These are phyloP conservation scores for Scenedesmus sp. DNA, from an alignment of 163 green algal genomes.

Conservation along the genomic window DNA sequence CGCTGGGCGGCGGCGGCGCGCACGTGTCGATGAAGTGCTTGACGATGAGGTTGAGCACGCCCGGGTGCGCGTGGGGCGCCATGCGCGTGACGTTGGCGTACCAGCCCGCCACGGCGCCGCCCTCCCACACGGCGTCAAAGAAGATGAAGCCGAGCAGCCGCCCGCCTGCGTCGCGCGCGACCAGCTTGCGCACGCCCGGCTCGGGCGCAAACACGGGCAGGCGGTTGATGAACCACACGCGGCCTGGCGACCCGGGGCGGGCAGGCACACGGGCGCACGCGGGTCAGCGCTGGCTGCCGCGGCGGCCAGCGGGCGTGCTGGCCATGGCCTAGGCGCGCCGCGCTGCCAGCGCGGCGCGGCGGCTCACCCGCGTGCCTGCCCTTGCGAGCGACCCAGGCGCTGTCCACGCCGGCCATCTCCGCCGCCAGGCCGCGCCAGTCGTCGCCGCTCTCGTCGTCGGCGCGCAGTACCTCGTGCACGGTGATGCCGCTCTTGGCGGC, in stretches of 20 bases:
- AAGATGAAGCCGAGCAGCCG: conserved; percentile 36
- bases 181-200: conserved; percentile 42
- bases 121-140: conserved; percentile 36
- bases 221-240: conserved; percentile 43
- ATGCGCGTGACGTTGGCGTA: conserved; percentile 48
- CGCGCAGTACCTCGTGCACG: conserved; percentile 31
- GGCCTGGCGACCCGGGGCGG: too few species aligned
- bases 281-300: too few species aligned
- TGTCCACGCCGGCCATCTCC: conserved; percentile 27
- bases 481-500: conserved; percentile 17
- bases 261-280: too few species aligned
- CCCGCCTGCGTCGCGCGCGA: background rate
- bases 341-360: background rate
- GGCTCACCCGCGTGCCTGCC: conserved; percentile 9
- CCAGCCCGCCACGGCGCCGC: background rate
- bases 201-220: conserved; percentile 19
- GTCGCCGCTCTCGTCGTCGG: background rate
- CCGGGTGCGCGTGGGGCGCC: conserved; percentile 26
- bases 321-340: background rate
- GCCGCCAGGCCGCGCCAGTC: background rate
- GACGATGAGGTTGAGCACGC: conserved; percentile 42
- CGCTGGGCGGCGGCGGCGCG: too few species aligned
- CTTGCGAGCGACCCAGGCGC: conserved; percentile 3
- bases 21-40: conserved; percentile 25
- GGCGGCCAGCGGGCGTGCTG: background rate